A percentile compares a stretch with the other conserved stretches of the same genome.
Conservation (phyloP, 164 flowering plant genomes). For the Vitis vinifera region DNA sequence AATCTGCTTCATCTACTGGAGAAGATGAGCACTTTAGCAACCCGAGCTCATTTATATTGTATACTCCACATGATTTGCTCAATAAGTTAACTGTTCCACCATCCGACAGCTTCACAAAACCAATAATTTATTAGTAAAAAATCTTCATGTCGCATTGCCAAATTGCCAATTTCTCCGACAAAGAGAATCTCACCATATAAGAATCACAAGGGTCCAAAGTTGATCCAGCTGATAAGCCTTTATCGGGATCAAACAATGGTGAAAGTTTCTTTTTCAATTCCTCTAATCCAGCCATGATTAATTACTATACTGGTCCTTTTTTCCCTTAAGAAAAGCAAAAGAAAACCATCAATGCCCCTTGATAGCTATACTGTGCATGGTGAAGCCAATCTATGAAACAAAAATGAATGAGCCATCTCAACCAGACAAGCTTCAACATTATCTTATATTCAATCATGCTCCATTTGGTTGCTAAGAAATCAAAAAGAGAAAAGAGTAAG, state of each 20-base stretch:
- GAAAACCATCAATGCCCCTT: neutral
- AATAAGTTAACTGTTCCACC: conserved; percentile 86
- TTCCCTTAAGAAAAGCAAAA: neutral
- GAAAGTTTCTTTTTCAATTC: conserved; percentile 85
- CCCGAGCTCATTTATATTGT: conserved; percentile 95
- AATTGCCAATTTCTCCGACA: neutral
- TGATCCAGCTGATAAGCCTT: conserved; percentile 66
- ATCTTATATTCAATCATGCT: no score
- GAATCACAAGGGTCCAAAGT: conserved; percentile 71
- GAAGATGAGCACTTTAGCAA: conserved; percentile 79
- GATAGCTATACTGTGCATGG: no score
- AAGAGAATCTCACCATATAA: conserved; percentile 49
- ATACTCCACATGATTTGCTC: conserved; percentile 88
- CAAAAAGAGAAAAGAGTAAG: no score
- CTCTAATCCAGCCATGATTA: conserved; percentile 84
- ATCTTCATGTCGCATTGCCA: neutral
- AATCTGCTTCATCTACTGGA: conserved; percentile 50
- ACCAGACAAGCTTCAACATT: no score
- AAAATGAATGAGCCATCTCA: no score
- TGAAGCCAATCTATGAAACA: no score
- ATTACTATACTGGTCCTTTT: neutral
- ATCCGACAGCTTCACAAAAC: conserved; percentile 69
- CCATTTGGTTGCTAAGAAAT: no score
- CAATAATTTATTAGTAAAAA: neutral
- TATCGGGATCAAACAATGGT: conserved; percentile 91